A percentile compares a stretch with the other conserved stretches of the same genome.
phyloP scores from a whole-genome alignment of 2,329 filamentous ascomycete genomes.

The Aureobasidium sp. region DNA sequence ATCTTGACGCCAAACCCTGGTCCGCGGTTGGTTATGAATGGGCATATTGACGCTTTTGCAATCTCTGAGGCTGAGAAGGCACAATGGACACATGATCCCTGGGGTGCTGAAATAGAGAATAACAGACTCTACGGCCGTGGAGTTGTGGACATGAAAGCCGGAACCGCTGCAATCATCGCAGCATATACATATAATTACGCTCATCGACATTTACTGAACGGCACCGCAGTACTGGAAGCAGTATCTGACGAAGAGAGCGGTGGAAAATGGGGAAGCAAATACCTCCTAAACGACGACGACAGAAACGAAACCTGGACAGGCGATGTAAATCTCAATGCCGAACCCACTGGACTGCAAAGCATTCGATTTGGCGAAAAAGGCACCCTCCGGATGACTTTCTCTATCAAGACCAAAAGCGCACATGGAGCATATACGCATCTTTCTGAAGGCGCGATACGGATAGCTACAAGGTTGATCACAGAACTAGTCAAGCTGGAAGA shows the following conservation, averaged over 20 bases:
- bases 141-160: slow-evolving; percentile 40
- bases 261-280: slow-evolving; percentile 33
- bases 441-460: slow-evolving; percentile 33
- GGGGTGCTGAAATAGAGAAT: slow-evolving; percentile 32
- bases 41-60: slow-evolving; percentile 40
- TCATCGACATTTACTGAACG: slow-evolving; percentile 16
- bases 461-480: slow-evolving; percentile 29
- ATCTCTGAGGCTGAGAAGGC: slow-evolving; percentile 25
- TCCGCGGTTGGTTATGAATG: slow-evolving; percentile 35
- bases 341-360: slow-evolving; percentile 34
- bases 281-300: slow-evolving; percentile 30
- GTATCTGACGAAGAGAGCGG: slow-evolving; percentile 39
- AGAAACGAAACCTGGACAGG: slow-evolving; percentile 30
- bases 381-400: slow-evolving; percentile 35
- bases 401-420: slow-evolving; percentile 28
- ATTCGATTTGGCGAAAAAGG: slow-evolving; percentile 40
- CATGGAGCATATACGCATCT: slow-evolving; percentile 38
- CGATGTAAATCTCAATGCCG: slow-evolving; percentile 35
- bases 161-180: slow-evolving; percentile 35
- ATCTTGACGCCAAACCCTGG: slow-evolving; percentile 19
- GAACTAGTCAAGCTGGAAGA: slow-evolving; percentile 26
- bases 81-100: slow-evolving; percentile 34
- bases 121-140: slow-evolving; percentile 34
- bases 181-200: slow-evolving; percentile 31
- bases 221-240: slow-evolving; percentile 25